These are phyloP conservation scores for Phytophthora multivora DNA, from an alignment of 352 stramenopile species.

Conservation along the genomic window DNA sequence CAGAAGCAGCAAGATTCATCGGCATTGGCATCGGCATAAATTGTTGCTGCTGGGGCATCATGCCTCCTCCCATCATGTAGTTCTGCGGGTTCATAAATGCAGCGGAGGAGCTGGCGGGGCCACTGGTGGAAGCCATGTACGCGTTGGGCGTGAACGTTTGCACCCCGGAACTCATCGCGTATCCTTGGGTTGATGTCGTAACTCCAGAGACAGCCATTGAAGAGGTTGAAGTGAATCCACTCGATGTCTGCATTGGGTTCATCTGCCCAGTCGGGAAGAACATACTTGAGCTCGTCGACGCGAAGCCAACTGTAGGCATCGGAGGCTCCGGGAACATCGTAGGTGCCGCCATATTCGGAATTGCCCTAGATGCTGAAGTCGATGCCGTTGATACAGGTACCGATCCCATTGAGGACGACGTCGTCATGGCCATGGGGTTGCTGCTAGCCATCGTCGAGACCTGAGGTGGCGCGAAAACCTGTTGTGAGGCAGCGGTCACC, in stretches of 20 bases:
- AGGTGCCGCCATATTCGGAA: constrained; percentile 29
- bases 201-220: constrained; percentile 34
- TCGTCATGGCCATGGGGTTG: constrained; percentile 15
- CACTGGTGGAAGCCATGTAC: constrained; percentile 43
- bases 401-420: constrained; percentile 13
- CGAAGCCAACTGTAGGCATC: constrained; percentile 36
- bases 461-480: constrained; percentile 16
- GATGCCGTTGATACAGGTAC: neutral
- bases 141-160: constrained; percentile 43
- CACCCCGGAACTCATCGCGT: constrained; percentile 38
- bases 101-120: constrained; percentile 23
- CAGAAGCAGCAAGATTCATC: constrained; percentile 47
- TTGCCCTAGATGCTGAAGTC: constrained; percentile 21
- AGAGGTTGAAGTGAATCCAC: constrained; percentile 28
- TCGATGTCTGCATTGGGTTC: constrained; percentile 30
- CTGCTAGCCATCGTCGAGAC: constrained; percentile 16
- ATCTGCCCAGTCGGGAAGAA: constrained; percentile 41
- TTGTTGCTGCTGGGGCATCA: constrained; percentile 63
- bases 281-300: constrained; percentile 36
- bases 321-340: constrained; percentile 54
- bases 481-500: constrained; percentile 1
- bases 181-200: constrained; percentile 36
- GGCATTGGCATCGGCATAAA: constrained; percentile 70
- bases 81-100: constrained; percentile 52
- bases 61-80: constrained; percentile 52